phyloP scores from a whole-genome alignment of 495 filamentous ascomycete genomes.

The Astrocystis sublimbata region DNA sequence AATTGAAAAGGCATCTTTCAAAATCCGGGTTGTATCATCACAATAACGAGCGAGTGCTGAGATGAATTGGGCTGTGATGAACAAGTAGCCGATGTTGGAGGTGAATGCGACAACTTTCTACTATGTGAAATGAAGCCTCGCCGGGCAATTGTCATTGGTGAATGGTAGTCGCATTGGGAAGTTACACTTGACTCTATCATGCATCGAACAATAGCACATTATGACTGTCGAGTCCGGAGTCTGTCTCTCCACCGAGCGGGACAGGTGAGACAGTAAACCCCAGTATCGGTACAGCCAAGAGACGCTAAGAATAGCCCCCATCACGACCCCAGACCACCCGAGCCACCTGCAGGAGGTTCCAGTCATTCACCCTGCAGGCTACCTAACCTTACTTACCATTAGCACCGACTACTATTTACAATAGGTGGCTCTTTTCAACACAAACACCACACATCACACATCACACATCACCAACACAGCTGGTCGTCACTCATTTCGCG shows the following conservation, averaged over 20 bases:
- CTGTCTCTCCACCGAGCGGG: too few relatives aligned
- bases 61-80: too few relatives aligned
- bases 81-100: too few relatives aligned
- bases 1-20: slow-evolving; percentile 81
- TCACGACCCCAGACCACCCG: too few relatives aligned
- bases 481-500: neutral
- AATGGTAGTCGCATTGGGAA: neutral
- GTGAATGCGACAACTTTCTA: neutral
- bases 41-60: too few relatives aligned
- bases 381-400: neutral
- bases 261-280: neutral
- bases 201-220: neutral
- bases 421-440: neutral
- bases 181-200: too few relatives aligned
- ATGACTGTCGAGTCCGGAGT: neutral
- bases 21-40: neutral
- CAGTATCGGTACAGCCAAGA: neutral
- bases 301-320: slow-evolving; percentile 6
- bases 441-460: too few relatives aligned
- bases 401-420: too few relatives aligned
- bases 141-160: neutral
- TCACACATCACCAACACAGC: neutral
- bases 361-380: neutral
- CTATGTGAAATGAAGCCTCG: neutral
- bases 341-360: neutral